Evolutionary conservation across 169 alveolate genomes (phyloP).

Genomic region (Plasmodium knowlesi): DNA sequence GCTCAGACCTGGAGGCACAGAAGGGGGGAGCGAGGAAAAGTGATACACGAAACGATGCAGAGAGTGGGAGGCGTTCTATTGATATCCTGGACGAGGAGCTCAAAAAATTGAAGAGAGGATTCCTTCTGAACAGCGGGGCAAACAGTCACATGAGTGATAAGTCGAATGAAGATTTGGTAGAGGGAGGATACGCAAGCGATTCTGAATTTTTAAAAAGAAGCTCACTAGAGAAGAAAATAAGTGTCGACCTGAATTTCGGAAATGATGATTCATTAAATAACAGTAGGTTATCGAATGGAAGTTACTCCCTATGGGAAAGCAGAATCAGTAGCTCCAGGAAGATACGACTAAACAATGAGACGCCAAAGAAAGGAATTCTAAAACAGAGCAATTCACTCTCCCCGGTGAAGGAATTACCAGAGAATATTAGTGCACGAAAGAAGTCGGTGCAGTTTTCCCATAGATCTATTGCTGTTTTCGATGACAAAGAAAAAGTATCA

Average conservation of each 20-base stretch:
- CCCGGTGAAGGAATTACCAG: conserved; percentile 44
- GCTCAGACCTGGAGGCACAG: neutral
- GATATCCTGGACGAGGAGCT: conserved; percentile 31
- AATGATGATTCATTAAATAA: conserved; percentile 55
- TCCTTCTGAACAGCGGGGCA: neutral
- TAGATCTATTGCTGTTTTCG: conserved; percentile 62
- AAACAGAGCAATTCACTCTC: conserved; percentile 42
- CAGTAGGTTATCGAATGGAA: conserved; percentile 20
- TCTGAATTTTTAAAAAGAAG: conserved; percentile 37
- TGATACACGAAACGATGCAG: neutral
- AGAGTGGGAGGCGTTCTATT: conserved; percentile 2
- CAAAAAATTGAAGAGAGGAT: neutral
- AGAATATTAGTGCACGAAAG: conserved; percentile 47
- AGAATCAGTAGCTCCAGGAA: conserved; percentile 35
- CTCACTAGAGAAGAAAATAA: conserved; percentile 7
- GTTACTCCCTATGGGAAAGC: conserved; percentile 31
- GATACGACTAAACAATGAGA: conserved; percentile 33
- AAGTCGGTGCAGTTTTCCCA: conserved; percentile 71
- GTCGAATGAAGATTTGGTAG: neutral
- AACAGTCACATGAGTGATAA: neutral
- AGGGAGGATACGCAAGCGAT: conserved; percentile 44
- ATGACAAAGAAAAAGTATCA: conserved; percentile 56
- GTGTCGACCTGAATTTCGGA: conserved; percentile 33
- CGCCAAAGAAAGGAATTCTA: conserved; percentile 63
- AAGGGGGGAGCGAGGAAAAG: neutral